Evolutionary conservation across 2,329 filamentous ascomycete species (phyloP).

Genomic region (Aureobasidium sp.): DNA sequence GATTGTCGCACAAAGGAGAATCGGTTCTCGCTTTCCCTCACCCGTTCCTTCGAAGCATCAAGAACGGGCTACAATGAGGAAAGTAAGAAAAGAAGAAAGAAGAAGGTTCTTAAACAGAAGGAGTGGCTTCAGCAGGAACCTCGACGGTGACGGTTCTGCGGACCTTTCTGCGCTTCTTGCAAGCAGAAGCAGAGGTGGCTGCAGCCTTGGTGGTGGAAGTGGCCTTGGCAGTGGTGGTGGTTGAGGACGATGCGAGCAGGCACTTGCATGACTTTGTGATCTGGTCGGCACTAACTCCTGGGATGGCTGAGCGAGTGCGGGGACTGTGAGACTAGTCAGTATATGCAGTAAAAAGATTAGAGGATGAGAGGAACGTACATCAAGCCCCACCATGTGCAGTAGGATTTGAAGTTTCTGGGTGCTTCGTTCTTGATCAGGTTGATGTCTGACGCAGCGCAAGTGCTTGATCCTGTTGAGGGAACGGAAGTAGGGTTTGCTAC

Average conservation of each 20-base stretch:
- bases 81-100: neutral
- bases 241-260: neutral
- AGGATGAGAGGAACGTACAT: neutral
- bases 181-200: neutral
- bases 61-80: neutral
- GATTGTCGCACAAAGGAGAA: neutral
- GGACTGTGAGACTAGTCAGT: neutral
- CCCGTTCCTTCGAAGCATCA: neutral
- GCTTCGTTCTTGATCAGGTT: conserved; percentile 10
- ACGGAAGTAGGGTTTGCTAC: conserved; percentile 2
- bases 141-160: conserved; percentile 12
- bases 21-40: neutral
- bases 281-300: neutral
- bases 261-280: conserved; percentile 11
- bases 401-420: conserved; percentile 9
- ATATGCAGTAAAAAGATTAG: neutral
- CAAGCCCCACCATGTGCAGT: conserved; percentile 11
- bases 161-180: conserved; percentile 14
- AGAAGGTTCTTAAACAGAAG: neutral
- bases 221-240: neutral
- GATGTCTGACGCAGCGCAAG: conserved; percentile 7
- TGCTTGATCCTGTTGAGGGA: neutral
- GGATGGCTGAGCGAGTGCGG: conserved; percentile 9
- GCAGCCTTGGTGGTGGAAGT: neutral
- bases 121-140: neutral